Evolutionary conservation across 176 grass and related monocot genomes (phyloP).

Genomic region (Triticum timopheevii): DNA sequence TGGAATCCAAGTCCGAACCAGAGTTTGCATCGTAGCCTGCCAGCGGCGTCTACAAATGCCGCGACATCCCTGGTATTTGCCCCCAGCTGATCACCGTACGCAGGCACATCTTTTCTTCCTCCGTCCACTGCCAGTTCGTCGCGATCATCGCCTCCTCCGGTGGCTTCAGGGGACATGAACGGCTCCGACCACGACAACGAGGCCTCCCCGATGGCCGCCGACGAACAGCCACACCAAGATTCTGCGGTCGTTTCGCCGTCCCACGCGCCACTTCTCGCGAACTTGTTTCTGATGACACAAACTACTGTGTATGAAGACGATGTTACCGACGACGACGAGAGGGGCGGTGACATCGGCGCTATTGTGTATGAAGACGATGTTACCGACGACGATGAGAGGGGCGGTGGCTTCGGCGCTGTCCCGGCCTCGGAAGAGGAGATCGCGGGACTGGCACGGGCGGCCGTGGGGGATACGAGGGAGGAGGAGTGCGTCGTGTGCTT

Average conservation of each 20-base stretch:
- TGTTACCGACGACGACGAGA: background rate
- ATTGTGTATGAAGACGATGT: background rate
- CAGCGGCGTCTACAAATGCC: background rate
- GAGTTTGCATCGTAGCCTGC: background rate
- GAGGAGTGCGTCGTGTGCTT: background rate
- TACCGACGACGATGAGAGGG: background rate
- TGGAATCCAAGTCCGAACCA: background rate
- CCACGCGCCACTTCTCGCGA: background rate
- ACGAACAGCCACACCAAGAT: background rate
- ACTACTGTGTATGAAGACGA: background rate
- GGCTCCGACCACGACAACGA: background rate
- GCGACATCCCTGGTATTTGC: background rate
- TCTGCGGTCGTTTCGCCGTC: too few relatives aligned
- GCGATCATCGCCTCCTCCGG: background rate
- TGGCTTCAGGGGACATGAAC: background rate
- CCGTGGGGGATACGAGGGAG: background rate
- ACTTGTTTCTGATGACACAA: background rate
- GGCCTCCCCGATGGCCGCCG: background rate
- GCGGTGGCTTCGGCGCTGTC: background rate
- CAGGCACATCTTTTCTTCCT: background rate
- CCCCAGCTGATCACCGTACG: background rate
- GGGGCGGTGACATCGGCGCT: too few relatives aligned
- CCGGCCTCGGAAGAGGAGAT: background rate
- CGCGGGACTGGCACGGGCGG: background rate
- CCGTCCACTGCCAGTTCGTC: background rate